phyloP scores from a whole-genome alignment of 106 monocot species.

The Gastrodia elata region DNA sequence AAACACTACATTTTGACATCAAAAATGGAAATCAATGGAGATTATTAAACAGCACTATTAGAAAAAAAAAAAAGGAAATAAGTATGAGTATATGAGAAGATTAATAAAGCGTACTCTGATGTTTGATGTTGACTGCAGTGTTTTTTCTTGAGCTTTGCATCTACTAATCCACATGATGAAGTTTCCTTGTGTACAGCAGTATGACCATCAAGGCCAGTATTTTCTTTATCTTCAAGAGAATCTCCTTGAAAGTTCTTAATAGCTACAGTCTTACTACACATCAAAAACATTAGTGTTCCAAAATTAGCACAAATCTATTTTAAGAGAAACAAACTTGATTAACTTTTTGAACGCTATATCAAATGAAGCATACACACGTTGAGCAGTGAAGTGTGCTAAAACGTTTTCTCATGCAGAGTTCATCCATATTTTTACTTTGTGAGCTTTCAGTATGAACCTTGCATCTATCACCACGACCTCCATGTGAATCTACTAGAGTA shows the following conservation, averaged over 20 bases:
- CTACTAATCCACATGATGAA: background rate
- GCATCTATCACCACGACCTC: background rate
- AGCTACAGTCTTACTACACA: background rate
- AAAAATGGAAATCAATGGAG: background rate
- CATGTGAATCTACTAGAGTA: background rate
- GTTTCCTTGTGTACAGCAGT: background rate
- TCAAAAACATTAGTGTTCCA: background rate
- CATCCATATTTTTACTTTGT: background rate
- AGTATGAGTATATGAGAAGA: background rate
- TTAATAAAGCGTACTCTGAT: background rate
- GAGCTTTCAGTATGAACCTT: background rate
- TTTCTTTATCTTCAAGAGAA: background rate
- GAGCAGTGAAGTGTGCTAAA: slow-evolving; percentile 1
- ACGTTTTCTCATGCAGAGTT: background rate
- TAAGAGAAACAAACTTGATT: background rate
- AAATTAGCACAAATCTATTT: background rate
- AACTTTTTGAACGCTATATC: background rate
- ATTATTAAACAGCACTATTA: background rate
- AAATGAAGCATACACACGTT: background rate
- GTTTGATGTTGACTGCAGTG: background rate
- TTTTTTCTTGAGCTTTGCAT: slow-evolving; percentile 1
- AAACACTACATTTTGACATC: background rate
- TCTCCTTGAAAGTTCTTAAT: background rate
- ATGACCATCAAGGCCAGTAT: slow-evolving; percentile 1
- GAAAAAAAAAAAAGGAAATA: background rate